Conservation (phyloP, 768 basidiomycete genomes). For the Termitomyces eurrhizus region DNA sequence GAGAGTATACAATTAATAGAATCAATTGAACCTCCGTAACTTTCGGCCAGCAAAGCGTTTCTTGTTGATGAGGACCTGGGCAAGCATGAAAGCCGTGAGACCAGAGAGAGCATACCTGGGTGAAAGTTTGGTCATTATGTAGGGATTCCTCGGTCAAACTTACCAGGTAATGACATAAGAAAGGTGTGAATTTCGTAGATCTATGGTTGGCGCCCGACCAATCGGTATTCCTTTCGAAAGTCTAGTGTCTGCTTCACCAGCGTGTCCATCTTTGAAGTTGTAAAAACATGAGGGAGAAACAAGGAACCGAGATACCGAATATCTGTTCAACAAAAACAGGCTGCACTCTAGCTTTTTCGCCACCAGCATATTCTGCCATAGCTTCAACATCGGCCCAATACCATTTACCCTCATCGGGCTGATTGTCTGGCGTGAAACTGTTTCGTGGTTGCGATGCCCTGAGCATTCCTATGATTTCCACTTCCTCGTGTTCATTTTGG, state of each 20-base stretch:
- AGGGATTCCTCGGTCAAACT: conserved; percentile 2
- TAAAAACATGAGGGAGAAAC: background rate
- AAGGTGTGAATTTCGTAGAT: conserved; percentile 89
- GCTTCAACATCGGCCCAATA: conserved; percentile 85
- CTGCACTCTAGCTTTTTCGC: conserved; percentile 67
- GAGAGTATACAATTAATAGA: background rate
- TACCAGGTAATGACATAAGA: conserved; percentile 97
- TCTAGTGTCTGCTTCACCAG: conserved; percentile 61
- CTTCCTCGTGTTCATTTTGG: conserved; percentile 46
- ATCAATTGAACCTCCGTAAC: conserved; percentile 51
- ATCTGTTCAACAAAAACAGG: conserved; percentile 90
- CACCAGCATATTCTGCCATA: conserved; percentile 78
- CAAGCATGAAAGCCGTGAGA: conserved; percentile 82
- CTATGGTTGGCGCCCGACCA: conserved; percentile 77
- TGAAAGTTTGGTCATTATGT: background rate
- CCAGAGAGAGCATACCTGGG: conserved; percentile 86
- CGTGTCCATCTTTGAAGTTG: conserved; percentile 67
- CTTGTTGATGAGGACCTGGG: conserved; percentile 57
- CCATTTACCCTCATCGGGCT: conserved; percentile 77
- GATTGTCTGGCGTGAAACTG: conserved; percentile 86
- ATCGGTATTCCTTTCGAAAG: conserved; percentile 76
- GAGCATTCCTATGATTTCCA: conserved; percentile 84
- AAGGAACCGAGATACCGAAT: conserved; percentile 52
- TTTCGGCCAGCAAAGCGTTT: conserved; percentile 42
- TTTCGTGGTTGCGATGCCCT: conserved; percentile 72